These are phyloP conservation scores for Arthroderma sp. DNA, from an alignment of 2,329 filamentous ascomycete species.

Conservation along the genomic window DNA sequence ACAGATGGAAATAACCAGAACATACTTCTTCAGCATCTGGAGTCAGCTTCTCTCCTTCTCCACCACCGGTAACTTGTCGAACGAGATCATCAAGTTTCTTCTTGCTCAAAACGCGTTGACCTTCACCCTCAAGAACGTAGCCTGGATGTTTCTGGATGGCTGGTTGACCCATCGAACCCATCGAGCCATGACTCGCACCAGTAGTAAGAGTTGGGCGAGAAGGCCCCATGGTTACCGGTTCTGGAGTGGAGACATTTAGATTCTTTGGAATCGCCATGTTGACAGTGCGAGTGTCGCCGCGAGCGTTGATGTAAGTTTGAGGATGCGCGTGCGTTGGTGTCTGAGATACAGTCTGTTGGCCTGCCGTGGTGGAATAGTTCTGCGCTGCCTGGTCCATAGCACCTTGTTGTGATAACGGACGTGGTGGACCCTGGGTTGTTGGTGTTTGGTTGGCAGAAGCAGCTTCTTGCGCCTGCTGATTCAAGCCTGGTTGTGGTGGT, in stretches of 20 bases:
- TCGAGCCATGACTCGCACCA: conserved; percentile 59
- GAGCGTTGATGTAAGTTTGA: conserved; percentile 27
- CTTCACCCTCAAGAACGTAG: conserved; percentile 81
- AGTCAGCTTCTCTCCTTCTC: conserved; percentile 63
- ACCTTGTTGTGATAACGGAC: conserved; percentile 33
- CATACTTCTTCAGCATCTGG: conserved; percentile 91
- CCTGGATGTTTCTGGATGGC: conserved; percentile 68
- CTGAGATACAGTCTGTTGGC: conserved; percentile 17
- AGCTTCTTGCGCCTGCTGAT: conserved; percentile 20
- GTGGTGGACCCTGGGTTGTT: conserved; percentile 25
- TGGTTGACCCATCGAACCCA: conserved; percentile 77
- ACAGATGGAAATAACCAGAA: conserved; percentile 7
- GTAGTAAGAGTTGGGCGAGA: conserved; percentile 71
- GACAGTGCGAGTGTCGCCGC: conserved; percentile 33
- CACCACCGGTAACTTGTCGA: conserved; percentile 75
- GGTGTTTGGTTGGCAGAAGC: conserved; percentile 18
- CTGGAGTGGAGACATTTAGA: conserved; percentile 57
- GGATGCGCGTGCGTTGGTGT: conserved; percentile 29
- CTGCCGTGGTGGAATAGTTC: conserved; percentile 25
- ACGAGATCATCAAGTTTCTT: conserved; percentile 95
- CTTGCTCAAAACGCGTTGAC: conserved; percentile 88
- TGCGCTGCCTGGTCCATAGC: conserved; percentile 34
- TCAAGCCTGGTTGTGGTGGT: conserved; percentile 19
- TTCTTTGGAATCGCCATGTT: conserved; percentile 77
- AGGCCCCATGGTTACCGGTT: conserved; percentile 59